Percentiles rank a stretch among this genome's conserved stretches.
These are phyloP conservation scores for Neckera pumila DNA, from an alignment of 225 moss, liverwort and hornwort species.

Conservation along the genomic window DNA sequence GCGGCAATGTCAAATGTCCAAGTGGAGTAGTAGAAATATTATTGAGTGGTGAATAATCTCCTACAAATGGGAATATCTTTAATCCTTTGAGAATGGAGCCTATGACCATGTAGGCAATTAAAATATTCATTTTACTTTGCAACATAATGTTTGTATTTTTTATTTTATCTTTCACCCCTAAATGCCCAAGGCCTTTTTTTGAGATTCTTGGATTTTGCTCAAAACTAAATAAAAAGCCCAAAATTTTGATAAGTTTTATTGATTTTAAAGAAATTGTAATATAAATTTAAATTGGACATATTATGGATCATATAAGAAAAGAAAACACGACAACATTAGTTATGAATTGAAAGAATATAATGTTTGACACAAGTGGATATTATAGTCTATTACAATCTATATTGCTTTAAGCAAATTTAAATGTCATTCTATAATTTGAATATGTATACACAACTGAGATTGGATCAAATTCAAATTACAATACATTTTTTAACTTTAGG, in stretches of 20 bases:
- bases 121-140: not conserved
- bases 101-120: not conserved
- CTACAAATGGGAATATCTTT: not conserved
- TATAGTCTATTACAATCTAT: no score
- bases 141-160: not conserved
- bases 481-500: not conserved
- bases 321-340: not conserved
- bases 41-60: not conserved
- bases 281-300: not conserved
- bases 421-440: not conserved
- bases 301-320: not conserved
- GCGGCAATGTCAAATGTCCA: not conserved
- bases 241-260: not conserved
- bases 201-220: not conserved
- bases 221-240: not conserved
- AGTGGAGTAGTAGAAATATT: not conserved
- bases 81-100: not conserved
- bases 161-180: not conserved
- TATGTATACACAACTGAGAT: not conserved
- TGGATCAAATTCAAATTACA: not conserved
- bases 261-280: fast-evolving
- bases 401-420: not conserved
- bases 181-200: no score
- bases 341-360: not conserved
- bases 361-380: not conserved